Evolutionary conservation across 225 moss, liverwort and hornwort genomes (phyloP).

Genomic region (Polytrichum commune): DNA sequence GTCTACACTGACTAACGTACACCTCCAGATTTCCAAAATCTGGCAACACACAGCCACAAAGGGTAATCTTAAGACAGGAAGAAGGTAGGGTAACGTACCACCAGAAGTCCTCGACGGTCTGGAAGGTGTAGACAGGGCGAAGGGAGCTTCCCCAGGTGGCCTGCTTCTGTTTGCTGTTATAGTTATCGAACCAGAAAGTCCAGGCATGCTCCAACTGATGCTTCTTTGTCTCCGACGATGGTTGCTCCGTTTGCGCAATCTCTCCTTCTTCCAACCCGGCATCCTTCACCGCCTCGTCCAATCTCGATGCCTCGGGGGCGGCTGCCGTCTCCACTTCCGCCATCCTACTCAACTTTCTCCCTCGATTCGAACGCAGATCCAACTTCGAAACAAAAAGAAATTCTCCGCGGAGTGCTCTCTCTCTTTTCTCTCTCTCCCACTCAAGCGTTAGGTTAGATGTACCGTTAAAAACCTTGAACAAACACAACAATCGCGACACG

Average conservation of each 20-base stretch:
- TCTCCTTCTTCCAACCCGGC: slow-evolving; percentile 45
- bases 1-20: no score
- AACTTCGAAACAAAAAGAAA: no score
- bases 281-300: slow-evolving; percentile 33
- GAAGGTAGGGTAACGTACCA: slow-evolving; percentile 44
- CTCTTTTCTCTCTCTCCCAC: no score
- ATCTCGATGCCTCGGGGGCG: slow-evolving; percentile 33
- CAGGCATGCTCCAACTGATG: slow-evolving; percentile 83
- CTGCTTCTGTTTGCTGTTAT: slow-evolving; percentile 82
- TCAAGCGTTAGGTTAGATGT: no score
- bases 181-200: slow-evolving; percentile 97
- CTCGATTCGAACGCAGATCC: no score
- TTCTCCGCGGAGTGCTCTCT: no score
- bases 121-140: slow-evolving; percentile 78
- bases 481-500: no score
- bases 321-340: slow-evolving; percentile 40
- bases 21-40: no score
- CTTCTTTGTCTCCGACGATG: slow-evolving; percentile 41
- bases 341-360: not conserved
- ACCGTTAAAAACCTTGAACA: no score
- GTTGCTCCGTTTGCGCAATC: slow-evolving; percentile 34
- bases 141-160: slow-evolving; percentile 85
- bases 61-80: not conserved
- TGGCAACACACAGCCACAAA: no score
- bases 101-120: slow-evolving; percentile 93